These are phyloP conservation scores for Fomitopsis pulvina DNA, from an alignment of 768 basidiomycete species.

Conservation along the genomic window DNA sequence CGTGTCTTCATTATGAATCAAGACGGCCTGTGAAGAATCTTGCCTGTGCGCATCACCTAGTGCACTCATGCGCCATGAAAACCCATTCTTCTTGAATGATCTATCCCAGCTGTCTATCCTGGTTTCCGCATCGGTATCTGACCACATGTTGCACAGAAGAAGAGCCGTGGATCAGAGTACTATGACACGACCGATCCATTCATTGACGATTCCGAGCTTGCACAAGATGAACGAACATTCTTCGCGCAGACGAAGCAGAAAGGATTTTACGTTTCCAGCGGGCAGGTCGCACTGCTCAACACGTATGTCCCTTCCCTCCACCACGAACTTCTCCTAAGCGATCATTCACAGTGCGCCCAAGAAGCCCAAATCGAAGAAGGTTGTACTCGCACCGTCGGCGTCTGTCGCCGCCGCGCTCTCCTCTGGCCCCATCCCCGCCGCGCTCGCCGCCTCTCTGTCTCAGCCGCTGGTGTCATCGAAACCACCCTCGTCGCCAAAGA, in stretches of 20 bases:
- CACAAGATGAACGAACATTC: constrained; percentile 83
- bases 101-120: background rate
- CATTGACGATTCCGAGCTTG: constrained; percentile 95
- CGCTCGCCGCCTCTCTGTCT: constrained; percentile 9
- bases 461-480: constrained; percentile 7
- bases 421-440: constrained; percentile 12
- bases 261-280: constrained; percentile 88
- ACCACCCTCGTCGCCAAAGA: constrained; percentile 11
- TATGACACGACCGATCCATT: constrained; percentile 93
- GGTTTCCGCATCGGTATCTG: background rate
- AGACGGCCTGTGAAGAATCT: no score
- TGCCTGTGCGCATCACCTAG: no score
- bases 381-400: constrained; percentile 24
- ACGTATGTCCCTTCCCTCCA: constrained; percentile 27
- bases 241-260: constrained; percentile 90
- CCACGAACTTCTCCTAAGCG: background rate
- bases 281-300: constrained; percentile 82
- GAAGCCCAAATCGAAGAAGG: constrained; percentile 66
- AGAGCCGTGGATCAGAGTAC: constrained; percentile 61
- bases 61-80: background rate
- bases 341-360: constrained; percentile 42
- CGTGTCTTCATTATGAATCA: no score
- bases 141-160: constrained; percentile 25
- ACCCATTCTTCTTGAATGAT: background rate
- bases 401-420: constrained; percentile 23